Base-by-base conservation (phyloP, 2,329 filamentous ascomycete genomes). In the Orbilia brochopaga region DNA sequence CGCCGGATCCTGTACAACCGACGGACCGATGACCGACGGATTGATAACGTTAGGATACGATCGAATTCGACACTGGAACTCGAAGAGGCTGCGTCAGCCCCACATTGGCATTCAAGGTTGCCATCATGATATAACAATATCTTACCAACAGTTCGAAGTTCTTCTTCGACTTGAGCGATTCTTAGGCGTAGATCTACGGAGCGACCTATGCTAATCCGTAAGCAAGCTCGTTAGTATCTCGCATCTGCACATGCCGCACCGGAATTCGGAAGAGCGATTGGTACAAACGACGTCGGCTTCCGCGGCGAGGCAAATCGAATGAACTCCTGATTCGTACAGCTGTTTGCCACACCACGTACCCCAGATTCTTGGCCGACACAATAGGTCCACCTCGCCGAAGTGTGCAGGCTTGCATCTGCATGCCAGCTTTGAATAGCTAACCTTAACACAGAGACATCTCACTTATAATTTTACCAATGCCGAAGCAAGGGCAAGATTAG, bases 1-100 rank as follows among this genome's bases (percentile, higher is more conserved):
- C 32, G 21, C 44, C n/a, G 50, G 46, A 46, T 48, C 30, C 51
- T 72, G 60, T 72, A 64, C 60, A 72, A 61, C 67, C 67, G 67
- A 72, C 67, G 67, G 67, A 61, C 67, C 67, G 67, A 65, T 57
- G 54, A 55, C 67, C 67, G 67, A 58, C 67, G 67, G 67, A 56
- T 53, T 50, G 51, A 65, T 70, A 63, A 64, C 66, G 60, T 72
- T 65, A 65, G 24, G 40, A 57, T 24, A 7, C n/a, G 48, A 19
- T 56, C 15, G 42, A 46, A 46, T 46, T 21, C 19, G 4, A 21
- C 3, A 46, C 3, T 5, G 3, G 19, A 5, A n/a, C 19, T 3
- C 42, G 13, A n/a, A n/a, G 15, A n/a, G 42, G 19, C 4, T 46
- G 15, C 42, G 42, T 21, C 42, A 46, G 27, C 27, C 8, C 27